phyloP scores from a whole-genome alignment of 805 yeast species.

The Spencermartinsiella europaea region DNA sequence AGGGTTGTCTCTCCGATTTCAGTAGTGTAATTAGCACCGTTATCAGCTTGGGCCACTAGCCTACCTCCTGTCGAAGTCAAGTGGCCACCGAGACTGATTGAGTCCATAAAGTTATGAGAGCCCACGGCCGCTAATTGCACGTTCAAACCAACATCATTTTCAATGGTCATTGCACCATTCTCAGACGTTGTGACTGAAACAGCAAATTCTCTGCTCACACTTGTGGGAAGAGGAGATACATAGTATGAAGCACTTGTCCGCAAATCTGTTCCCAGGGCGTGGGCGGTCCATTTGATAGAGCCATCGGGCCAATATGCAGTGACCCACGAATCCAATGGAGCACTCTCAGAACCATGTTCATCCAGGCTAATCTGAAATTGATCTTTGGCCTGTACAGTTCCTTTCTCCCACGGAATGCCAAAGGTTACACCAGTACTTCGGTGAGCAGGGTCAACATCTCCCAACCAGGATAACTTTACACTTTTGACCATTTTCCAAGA shows the following conservation, averaged over 20 bases:
- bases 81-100: background rate
- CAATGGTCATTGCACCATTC: background rate
- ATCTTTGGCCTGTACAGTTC: background rate
- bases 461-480: background rate
- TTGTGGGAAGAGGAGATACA: background rate
- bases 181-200: background rate
- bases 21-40: background rate
- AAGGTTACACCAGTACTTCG: constrained; percentile 1
- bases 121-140: background rate
- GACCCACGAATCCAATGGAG: constrained; percentile 2
- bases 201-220: background rate
- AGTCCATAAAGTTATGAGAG: background rate
- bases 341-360: background rate
- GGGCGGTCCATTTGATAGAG: constrained; percentile 7
- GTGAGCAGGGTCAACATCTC: background rate
- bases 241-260: background rate
- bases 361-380: background rate
- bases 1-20: background rate
- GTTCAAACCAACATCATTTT: background rate
- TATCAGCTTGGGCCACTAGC: background rate
- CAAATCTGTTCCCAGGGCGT: background rate
- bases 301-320: constrained; percentile 6
- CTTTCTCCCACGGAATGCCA: constrained; percentile 3
- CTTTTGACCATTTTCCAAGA: background rate
- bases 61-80: background rate